Evolutionary conservation across 805 yeast species (phyloP).

Genomic region (Teunomyces lycoperdinae): DNA sequence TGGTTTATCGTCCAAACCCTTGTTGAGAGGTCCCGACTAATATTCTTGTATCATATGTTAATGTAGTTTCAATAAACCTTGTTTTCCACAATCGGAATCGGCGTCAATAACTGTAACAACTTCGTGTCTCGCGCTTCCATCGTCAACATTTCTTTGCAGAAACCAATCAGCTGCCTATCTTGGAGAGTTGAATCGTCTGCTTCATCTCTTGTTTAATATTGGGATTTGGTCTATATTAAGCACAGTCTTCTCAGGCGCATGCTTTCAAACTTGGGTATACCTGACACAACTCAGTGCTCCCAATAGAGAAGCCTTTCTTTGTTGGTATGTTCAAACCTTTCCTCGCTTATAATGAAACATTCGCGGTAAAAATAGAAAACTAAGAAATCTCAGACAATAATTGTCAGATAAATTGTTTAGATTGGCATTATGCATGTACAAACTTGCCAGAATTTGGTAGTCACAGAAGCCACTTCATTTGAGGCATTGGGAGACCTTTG

Average conservation of each 20-base stretch:
- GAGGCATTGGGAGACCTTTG: background rate
- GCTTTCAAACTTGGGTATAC: too few species aligned
- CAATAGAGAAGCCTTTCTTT: background rate
- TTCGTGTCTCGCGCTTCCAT: background rate
- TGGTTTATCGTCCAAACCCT: conserved; percentile 11
- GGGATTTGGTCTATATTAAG: too few species aligned
- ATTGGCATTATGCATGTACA: too few species aligned
- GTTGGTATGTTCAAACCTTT: background rate
- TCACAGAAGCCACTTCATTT: background rate
- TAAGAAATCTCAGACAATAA: background rate
- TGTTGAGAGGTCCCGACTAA: conserved; percentile 15
- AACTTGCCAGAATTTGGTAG: background rate
- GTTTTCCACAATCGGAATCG: background rate
- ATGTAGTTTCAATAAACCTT: background rate
- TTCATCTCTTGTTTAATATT: too few species aligned
- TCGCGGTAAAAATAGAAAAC: background rate
- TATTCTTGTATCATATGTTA: background rate
- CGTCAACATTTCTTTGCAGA: too few species aligned
- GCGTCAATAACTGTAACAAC: background rate
- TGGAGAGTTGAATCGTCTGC: background rate
- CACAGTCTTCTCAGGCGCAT: too few species aligned
- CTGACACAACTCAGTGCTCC: background rate
- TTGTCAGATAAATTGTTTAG: background rate
- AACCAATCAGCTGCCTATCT: too few species aligned
- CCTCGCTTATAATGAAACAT: background rate